Evolutionary conservation across 164 flowering plant genomes (phyloP).

Genomic region (Litsea cubeba): DNA sequence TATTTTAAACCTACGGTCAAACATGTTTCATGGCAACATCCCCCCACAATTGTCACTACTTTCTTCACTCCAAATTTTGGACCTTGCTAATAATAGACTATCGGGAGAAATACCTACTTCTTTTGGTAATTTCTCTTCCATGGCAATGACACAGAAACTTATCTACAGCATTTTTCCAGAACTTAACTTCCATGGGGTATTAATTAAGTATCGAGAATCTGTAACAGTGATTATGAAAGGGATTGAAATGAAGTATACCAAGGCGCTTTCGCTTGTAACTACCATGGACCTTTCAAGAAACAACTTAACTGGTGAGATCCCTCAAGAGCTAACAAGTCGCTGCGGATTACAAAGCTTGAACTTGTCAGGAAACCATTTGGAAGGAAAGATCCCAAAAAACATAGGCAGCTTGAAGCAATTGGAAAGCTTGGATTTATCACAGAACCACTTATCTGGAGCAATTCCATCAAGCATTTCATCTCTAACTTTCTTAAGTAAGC

Average conservation of each 20-base stretch:
- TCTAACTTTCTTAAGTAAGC: background rate
- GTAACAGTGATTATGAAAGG: background rate
- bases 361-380: constrained; percentile 2
- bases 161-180: too few species aligned
- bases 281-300: constrained; percentile 19
- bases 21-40: constrained; percentile 17
- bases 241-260: background rate
- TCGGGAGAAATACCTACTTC: constrained; percentile 25
- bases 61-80: constrained; percentile 15
- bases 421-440: constrained; percentile 7
- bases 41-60: constrained; percentile 16
- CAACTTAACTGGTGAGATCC: constrained; percentile 14
- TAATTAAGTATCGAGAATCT: background rate
- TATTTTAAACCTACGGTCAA: constrained; percentile 8
- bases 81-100: constrained; percentile 20
- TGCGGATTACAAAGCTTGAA: background rate
- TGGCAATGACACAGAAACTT: background rate
- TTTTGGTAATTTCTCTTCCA: constrained; percentile 18
- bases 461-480: background rate
- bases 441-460: background rate
- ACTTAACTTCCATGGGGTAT: background rate
- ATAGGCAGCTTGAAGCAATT: background rate
- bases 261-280: background rate
- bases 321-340: constrained; percentile 12
- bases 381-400: constrained; percentile 2